Evolutionary conservation across 139 green algal genomes (phyloP).

Genomic region (Tetratostichococcus sp.): DNA sequence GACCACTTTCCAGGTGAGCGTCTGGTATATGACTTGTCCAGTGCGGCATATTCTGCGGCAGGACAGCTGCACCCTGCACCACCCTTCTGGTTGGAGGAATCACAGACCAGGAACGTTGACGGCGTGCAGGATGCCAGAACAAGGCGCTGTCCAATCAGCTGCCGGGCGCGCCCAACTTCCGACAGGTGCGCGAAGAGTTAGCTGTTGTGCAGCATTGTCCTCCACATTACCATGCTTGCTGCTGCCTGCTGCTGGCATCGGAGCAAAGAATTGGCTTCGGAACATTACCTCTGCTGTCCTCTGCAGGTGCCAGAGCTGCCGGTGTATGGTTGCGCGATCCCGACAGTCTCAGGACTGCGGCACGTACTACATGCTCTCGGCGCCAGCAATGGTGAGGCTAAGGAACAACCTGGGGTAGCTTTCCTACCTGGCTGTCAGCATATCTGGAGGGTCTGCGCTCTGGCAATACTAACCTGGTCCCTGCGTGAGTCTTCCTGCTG

Average conservation of each 20-base stretch:
- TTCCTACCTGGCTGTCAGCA: too few species aligned
- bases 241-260: too few species aligned
- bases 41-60: not conserved
- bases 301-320: slow-evolving; percentile 74
- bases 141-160: slow-evolving; percentile 81
- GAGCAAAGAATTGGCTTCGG: not conserved
- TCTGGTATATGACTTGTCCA: not conserved
- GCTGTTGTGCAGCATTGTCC: too few species aligned
- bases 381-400: slow-evolving; percentile 39
- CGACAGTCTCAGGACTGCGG: slow-evolving; percentile 77
- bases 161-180: slow-evolving; percentile 91
- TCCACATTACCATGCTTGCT: too few species aligned
- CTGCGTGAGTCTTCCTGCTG: not conserved
- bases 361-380: slow-evolving; percentile 73
- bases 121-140: slow-evolving; percentile 87
- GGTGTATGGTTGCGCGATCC: slow-evolving; percentile 92
- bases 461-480: not conserved
- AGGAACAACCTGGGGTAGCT: too few species aligned
- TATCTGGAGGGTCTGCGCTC: not conserved
- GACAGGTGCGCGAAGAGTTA: slow-evolving; percentile 48
- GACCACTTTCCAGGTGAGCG: slow-evolving; percentile 67
- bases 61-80: too few species aligned
- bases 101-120: too few species aligned
- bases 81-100: too few species aligned
- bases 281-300: not conserved